Base-by-base conservation (phyloP, 805 yeast genomes). In the Ogataea ganodermae region DNA sequence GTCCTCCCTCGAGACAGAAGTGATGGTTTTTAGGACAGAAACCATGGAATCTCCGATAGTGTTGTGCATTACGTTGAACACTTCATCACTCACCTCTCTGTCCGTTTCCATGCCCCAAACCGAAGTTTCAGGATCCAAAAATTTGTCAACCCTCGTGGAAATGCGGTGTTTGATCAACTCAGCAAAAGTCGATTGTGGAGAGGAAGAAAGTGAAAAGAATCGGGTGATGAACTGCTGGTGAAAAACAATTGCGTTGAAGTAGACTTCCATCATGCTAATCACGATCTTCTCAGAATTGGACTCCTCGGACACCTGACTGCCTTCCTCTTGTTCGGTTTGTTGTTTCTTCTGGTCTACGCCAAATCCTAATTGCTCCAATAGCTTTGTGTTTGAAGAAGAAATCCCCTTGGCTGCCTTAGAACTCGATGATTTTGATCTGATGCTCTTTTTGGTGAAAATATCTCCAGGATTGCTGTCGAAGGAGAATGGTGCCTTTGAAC, bases 141-240 rank as follows among this genome's bases (percentile, higher is more conserved):
- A 65, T 5, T 39, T 39, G 4, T 43, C 26, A 7, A 63, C 49
- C 35, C 70, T 60, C 9, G 20, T 17, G n/a, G 49, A 44, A 10
- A 62, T 50, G 6, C 66, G 59, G 35, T 58, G 49, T 28, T 70
- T 71, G 38, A 82, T 65, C 50, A 66, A 73, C 10, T 72, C 72
- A 21, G 68, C 69, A 46, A 82, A 77, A 7, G 60, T 50, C 14
- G 56, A 56, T 2, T 60, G 63, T 8, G 60, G 52, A 0, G 76
- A 68, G 1, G 81, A 73, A 4, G 65, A 76, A 43, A 56, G 71
- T 74, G 66, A 79, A 75, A 56, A 64, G 8, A 81, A 68, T 8
- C 60, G 63, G 21, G 69, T 71, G 4, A 76, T 51, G 33, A 79
- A 72, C 51, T 74, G 75, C 57, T 80, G 84, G 49, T 79, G 80